These are phyloP conservation scores for Gliomastix tumulicola DNA, from an alignment of 2,329 filamentous ascomycete species.

Conservation along the genomic window DNA sequence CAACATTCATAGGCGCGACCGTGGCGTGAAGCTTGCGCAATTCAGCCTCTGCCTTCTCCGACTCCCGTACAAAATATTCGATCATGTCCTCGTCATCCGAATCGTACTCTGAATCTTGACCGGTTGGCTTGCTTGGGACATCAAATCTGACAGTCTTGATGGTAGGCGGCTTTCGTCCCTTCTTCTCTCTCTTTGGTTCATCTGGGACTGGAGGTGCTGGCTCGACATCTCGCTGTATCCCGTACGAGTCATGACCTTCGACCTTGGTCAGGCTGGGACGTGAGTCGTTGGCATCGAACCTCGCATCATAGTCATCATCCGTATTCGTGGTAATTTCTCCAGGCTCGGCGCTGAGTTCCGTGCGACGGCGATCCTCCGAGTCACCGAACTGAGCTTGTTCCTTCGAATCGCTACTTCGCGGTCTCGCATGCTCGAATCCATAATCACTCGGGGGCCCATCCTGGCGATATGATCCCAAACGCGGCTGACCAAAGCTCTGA, in stretches of 20 bases:
- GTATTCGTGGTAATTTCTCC: constrained; percentile 36
- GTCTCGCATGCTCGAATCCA: constrained; percentile 34
- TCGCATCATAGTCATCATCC: constrained; percentile 28
- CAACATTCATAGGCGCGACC: constrained; percentile 29
- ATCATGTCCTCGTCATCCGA: constrained; percentile 54
- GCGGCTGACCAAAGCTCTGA: constrained; percentile 38
- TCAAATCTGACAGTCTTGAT: constrained; percentile 28
- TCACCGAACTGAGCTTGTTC: constrained; percentile 26
- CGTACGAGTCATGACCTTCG: too few species aligned
- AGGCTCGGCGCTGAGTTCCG: constrained; percentile 35
- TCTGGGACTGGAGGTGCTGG: too few species aligned
- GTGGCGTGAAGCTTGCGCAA: constrained; percentile 37
- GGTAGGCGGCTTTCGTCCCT: constrained; percentile 16
- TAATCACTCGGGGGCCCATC: constrained; percentile 28
- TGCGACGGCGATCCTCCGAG: constrained; percentile 26
- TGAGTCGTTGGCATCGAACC: too few species aligned
- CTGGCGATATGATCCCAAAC: constrained; percentile 26
- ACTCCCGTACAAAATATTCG: constrained; percentile 47
- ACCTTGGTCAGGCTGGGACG: too few species aligned
- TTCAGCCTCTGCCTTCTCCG: constrained; percentile 42
- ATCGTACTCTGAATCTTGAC: constrained; percentile 38
- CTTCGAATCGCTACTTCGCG: constrained; percentile 47
- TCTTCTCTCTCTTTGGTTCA: constrained; percentile 6
- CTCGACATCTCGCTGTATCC: too few species aligned
- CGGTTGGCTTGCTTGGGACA: constrained; percentile 27